These are phyloP conservation scores for Tilletia caries DNA, from an alignment of 1,284 basidiomycete genomes.

Conservation along the genomic window DNA sequence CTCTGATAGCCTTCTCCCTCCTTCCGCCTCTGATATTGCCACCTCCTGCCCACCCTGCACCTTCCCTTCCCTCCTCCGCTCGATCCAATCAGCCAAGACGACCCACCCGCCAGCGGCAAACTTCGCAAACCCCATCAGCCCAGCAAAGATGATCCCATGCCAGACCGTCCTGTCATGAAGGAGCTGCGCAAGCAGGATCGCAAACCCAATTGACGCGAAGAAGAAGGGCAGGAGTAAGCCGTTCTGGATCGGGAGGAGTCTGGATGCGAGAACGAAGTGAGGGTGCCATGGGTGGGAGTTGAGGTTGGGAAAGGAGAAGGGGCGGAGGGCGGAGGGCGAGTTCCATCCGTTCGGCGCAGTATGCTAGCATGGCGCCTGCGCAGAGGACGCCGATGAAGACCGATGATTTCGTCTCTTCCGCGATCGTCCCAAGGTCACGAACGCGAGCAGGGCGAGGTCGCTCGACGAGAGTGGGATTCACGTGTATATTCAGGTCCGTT, in stretches of 20 bases:
- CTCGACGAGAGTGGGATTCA: background rate
- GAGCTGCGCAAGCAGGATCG: slow-evolving; percentile 60
- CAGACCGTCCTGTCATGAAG: slow-evolving; percentile 59
- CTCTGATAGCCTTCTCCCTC: too few species aligned
- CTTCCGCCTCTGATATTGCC: too few species aligned
- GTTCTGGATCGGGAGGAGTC: slow-evolving; percentile 17
- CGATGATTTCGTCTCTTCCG: slow-evolving; percentile 55
- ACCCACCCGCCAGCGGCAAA: slow-evolving; percentile 55
- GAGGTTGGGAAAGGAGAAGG: background rate
- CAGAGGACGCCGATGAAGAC: slow-evolving; percentile 58
- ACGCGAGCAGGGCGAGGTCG: background rate
- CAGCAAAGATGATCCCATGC: slow-evolving; percentile 59
- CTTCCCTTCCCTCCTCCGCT: slow-evolving; percentile 13
- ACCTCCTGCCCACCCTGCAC: background rate
- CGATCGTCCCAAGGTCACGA: slow-evolving; percentile 2
- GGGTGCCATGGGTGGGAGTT: background rate
- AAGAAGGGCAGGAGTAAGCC: slow-evolving; percentile 60
- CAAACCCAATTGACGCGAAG: slow-evolving; percentile 62
- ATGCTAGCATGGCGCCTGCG: slow-evolving; percentile 49
- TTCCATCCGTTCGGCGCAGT: slow-evolving; percentile 13
- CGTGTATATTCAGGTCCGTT: slow-evolving; percentile 18
- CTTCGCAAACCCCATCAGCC: slow-evolving; percentile 61
- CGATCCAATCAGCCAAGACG: slow-evolving; percentile 36
- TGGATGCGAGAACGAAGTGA: slow-evolving; percentile 1
- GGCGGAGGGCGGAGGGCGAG: background rate